Conservation (phyloP, 441 rosid genomes). For the Raphanus hybrid region DNA sequence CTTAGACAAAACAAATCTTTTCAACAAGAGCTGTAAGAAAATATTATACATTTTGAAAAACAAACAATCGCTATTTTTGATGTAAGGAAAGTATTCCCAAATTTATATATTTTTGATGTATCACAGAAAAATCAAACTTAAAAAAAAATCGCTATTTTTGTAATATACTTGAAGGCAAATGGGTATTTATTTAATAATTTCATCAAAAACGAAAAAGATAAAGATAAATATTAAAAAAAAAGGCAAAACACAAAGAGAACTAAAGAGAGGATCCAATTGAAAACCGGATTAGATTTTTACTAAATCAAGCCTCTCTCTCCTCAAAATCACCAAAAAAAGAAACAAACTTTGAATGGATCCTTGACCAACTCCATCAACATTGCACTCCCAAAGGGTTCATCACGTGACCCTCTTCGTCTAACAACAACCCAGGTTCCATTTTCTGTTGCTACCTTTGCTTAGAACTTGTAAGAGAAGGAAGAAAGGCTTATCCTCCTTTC, state of each 20-base stretch:
- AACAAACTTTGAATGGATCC: conserved; percentile 1
- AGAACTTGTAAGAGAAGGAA: neutral
- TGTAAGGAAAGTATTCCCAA: too few species aligned
- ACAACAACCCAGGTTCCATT: conserved; percentile 22
- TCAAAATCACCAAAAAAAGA: conserved; percentile 7
- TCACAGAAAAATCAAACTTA: neutral
- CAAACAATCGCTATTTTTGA: too few species aligned
- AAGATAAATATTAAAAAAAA: neutral
- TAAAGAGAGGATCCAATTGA: conserved; percentile 35
- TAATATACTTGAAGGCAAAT: neutral
- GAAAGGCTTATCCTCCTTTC: neutral
- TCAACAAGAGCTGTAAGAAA: too few species aligned
- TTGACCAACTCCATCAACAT: conserved; percentile 20
- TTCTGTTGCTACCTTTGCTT: neutral
- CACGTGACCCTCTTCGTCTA: neutral
- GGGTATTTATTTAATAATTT: conserved; percentile 10
- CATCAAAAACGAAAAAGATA: neutral
- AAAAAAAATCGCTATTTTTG: neutral
- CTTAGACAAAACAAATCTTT: too few species aligned
- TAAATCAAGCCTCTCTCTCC: conserved; percentile 31
- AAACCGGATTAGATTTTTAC: conserved; percentile 39
- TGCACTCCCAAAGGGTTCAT: conserved; percentile 3
- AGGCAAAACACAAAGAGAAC: neutral
- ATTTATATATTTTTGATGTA: neutral
- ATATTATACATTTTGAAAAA: too few species aligned